Evolutionary conservation across 371 early-diverging fungal species (phyloP), one percentile per base, ranked within the genome.

Genomic region (Mucor piriformis): DNA sequence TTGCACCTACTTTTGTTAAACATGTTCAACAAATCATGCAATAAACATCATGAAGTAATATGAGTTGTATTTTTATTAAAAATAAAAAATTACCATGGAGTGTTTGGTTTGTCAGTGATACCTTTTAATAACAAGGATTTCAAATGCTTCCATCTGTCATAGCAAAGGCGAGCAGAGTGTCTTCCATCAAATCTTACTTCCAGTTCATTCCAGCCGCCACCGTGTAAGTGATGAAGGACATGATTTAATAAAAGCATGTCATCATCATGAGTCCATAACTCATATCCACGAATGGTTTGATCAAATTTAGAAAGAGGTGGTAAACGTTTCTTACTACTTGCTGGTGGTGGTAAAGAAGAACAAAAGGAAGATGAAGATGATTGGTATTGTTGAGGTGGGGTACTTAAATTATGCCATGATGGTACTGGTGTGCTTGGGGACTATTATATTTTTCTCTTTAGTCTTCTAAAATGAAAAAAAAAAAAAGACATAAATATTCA

Each of bases 241-340:
- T 61, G 54, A 16, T 59, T 61, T n/a, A 69, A 32, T 34, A 69
- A 35, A 11, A 61, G 15, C 37, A 69, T 64, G 33, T 69, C 69
- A 20, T 69, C 69, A 6, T 61, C 59, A 47, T 69, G 64, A 16
- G 69, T 64, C 69, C 69, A 69, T 47, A 61, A 4, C 58, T 75
- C 76, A 48, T 71, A 78, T 16, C 79, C 79, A 15, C 73, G 66
- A 25, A 78, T 73, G 1, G 69, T 62, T 29, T 78, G 75, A 32
- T 75, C 71, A 35, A 52, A 73, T 55, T 74, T 74, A 6, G 66
- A 54, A 15, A 59, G 63, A 0, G 63, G 71, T 13, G 71, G 61
- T 42, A 74, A 46, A 50, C 40, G 43, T 35, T 24, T 46, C 3
- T 20, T 42, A 18, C 18, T 18, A 37, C 15, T 37, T 10, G 11